Base-by-base conservation (phyloP, 441 rosid genomes). In the Syzygium malaccense region DNA sequence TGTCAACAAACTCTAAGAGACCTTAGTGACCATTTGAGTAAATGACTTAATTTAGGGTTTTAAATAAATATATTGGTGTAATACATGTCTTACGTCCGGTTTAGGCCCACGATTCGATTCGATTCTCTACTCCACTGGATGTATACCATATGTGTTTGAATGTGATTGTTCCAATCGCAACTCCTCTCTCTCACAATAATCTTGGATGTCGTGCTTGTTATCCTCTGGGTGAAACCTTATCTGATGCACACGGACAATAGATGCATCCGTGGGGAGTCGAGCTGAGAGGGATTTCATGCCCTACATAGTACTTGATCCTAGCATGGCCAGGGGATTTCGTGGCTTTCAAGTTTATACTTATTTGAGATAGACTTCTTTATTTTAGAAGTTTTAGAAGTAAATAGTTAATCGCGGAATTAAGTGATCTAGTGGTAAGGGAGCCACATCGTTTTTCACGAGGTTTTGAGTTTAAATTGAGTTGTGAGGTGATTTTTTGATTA, bases 391-490 rank as follows among this genome's bases (percentile, higher is more conserved):
- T 45, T 20, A 71, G 28, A 71, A 71, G 80, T 71, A 71, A 71
- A 68, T 19, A 71, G 80, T 71, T 23, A 23, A 41, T 4, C 3
- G 0, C 17, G 1, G 0, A 75, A 18, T 20, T n/a, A 12, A 41
- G n/a, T 4, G 3, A 37, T 13, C 0, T 2, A 41, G 51, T 12
- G 49, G 14, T 12, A 41, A 75, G 12, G 6, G 51, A 75, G 5
- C 41, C 18, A 23, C 18, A 23, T 75, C 8, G 2, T 75, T 11
- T 37, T 37, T 75, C 53, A 26, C 13, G 49, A 25, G 53, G n/a
- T 23, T 5, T 41, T 13, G 5, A 75, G 53, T 75, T 75, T 23
- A 18, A 75, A 41, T 41, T 0, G 14, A 5, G 26, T 25, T 2
- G 53, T 7, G 84, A 41, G 53, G 53, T 13, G 30, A 41, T 12